phyloP scores from a whole-genome alignment of 73 alveolate species.

The Halteria grandinella region DNA sequence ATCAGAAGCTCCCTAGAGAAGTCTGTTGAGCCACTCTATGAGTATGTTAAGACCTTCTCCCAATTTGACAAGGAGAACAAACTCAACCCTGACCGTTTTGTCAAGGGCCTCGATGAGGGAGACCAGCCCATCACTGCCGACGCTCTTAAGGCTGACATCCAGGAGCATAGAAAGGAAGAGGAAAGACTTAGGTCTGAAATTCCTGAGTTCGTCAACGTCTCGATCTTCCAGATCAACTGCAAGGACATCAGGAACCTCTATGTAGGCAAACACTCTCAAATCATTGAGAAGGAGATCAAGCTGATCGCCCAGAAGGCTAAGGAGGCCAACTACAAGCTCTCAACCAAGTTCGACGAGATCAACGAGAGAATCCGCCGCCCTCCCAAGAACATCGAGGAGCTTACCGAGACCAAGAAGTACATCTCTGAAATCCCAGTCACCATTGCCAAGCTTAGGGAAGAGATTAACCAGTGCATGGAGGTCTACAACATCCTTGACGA shows the following conservation, averaged over 20 bases:
- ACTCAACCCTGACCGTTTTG: conserved; percentile 92
- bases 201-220: conserved; percentile 92
- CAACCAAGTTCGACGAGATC: conserved; percentile 93
- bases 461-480: conserved; percentile 85
- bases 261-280: conserved; percentile 89
- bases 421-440: conserved; percentile 92
- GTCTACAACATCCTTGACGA: conserved; percentile 94
- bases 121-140: conserved; percentile 91
- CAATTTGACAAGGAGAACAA: conserved; percentile 85
- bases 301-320: conserved; percentile 93
- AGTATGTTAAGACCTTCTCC: conserved; percentile 88
- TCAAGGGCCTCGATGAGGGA: conserved; percentile 83
- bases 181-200: conserved; percentile 83
- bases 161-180: conserved; percentile 85
- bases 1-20: conserved; percentile 80
- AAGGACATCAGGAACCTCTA: conserved; percentile 92
- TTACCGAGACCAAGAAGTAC: conserved; percentile 92
- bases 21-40: conserved; percentile 93
- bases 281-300: conserved; percentile 92
- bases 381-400: conserved; percentile 94
- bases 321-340: conserved; percentile 86
- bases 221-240: conserved; percentile 94
- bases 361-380: conserved; percentile 92
- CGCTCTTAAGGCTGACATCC: conserved; percentile 90
- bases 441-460: conserved; percentile 90